A percentile compares a stretch with the other conserved stretches of the same genome.
Conservation (phyloP, 1,284 basidiomycete genomes). For the Neonothopanus nambi region DNA sequence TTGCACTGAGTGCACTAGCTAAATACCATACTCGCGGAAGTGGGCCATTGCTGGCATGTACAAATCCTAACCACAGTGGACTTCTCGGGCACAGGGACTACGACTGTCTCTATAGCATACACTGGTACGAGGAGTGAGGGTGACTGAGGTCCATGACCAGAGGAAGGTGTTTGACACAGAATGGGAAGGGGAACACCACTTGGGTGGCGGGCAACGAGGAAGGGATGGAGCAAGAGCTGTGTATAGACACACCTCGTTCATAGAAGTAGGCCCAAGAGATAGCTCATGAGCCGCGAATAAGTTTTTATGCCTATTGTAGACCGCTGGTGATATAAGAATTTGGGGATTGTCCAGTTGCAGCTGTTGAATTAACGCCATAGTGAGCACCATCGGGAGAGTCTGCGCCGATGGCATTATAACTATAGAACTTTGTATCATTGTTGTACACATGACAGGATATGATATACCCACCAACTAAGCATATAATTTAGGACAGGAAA, state of each 20-base stretch:
- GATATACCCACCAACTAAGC: slow-evolving; percentile 1
- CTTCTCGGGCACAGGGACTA: no score
- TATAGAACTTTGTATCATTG: slow-evolving; percentile 22
- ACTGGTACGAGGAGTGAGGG: no score
- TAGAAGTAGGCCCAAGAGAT: slow-evolving; percentile 49
- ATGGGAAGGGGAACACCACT: no score
- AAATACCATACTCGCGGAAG: no score
- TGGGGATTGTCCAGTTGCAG: slow-evolving; percentile 46
- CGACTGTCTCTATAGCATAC: no score
- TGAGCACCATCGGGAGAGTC: slow-evolving; percentile 62
- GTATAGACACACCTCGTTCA: slow-evolving; percentile 48
- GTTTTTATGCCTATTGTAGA: slow-evolving; percentile 82
- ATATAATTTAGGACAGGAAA: not conserved
- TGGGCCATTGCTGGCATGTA: no score
- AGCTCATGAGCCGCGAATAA: slow-evolving; percentile 61
- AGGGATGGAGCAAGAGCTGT: no score
- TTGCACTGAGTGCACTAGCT: no score
- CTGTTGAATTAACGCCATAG: slow-evolving; percentile 62
- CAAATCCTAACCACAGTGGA: no score
- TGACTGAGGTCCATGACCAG: no score
- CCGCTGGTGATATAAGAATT: slow-evolving; percentile 39
- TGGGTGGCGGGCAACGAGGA: no score
- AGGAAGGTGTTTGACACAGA: no score
- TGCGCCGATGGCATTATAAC: slow-evolving; percentile 45
- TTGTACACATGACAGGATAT: not conserved